Evolutionary conservation across 2,329 filamentous ascomycete genomes (phyloP).

Genomic region (Chaetomium strumarium): DNA sequence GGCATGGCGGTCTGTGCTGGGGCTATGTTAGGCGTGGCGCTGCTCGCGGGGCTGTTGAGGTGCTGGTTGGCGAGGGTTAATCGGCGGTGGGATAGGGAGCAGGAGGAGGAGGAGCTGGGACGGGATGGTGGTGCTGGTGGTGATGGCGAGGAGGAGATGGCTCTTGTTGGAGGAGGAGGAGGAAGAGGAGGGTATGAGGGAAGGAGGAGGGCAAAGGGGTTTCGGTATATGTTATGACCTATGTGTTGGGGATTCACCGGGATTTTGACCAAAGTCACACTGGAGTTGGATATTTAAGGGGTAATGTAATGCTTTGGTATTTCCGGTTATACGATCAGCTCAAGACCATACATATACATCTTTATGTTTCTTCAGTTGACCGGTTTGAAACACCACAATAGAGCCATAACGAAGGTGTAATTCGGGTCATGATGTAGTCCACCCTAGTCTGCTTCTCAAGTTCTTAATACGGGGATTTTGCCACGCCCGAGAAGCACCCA

Average conservation of each 20-base stretch:
- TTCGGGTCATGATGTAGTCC: too few relatives aligned
- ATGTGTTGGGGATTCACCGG: background rate
- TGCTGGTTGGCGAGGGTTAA: slow-evolving; percentile 20
- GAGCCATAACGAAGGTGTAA: too few relatives aligned
- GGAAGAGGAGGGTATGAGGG: background rate
- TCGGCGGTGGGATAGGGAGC: slow-evolving; percentile 8
- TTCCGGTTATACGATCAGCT: background rate
- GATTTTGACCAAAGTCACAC: background rate
- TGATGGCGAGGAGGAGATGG: slow-evolving; percentile 4
- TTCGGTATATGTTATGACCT: slow-evolving; percentile 17
- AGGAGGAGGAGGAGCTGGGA: background rate
- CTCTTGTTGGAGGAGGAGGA: slow-evolving; percentile 7
- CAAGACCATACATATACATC: too few relatives aligned
- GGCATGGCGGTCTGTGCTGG: slow-evolving; percentile 59
- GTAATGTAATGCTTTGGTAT: background rate
- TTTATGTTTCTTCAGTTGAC: too few relatives aligned
- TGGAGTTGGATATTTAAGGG: background rate
- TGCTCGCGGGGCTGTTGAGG: slow-evolving; percentile 49
- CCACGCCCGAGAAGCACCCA: too few relatives aligned
- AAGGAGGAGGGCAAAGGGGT: background rate
- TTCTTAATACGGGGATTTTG: too few relatives aligned
- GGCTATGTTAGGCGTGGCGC: slow-evolving; percentile 57
- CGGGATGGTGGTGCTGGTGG: background rate
- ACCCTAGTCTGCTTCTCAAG: too few relatives aligned
- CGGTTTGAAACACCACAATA: too few relatives aligned